Conservation (phyloP, 257 asterid genomes). For the Fraxinus anomala region DNA sequence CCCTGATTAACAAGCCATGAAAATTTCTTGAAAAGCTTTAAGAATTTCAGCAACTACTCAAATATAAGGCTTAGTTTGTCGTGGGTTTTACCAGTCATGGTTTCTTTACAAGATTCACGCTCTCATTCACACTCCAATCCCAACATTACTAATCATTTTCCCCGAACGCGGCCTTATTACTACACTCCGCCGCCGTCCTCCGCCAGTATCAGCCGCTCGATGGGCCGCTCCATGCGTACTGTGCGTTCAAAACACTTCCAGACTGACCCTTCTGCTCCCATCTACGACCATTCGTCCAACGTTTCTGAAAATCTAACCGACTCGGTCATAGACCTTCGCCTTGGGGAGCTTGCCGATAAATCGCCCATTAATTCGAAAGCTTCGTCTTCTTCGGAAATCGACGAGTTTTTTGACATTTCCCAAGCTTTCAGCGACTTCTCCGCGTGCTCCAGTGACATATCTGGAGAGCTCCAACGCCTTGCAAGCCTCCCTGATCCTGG, state of each 20-base stretch:
- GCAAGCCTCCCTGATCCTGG: conserved; percentile 56
- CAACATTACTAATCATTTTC: conserved; percentile 34
- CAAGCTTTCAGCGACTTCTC: conserved; percentile 79
- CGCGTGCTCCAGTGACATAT: conserved; percentile 84
- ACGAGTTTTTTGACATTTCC: conserved; percentile 57
- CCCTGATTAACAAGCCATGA: conserved; percentile 36
- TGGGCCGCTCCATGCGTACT: conserved; percentile 68
- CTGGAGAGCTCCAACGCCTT: conserved; percentile 88
- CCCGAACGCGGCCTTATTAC: conserved; percentile 50
- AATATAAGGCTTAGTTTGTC: neutral
- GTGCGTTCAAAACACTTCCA: conserved; percentile 62
- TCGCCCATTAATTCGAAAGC: conserved; percentile 35
- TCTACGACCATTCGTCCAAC: conserved; percentile 29
- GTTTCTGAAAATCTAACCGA: conserved; percentile 63
- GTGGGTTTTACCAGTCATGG: conserved; percentile 36
- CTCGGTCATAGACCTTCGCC: conserved; percentile 70
- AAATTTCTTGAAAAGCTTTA: conserved; percentile 24
- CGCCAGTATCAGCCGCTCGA: conserved; percentile 50
- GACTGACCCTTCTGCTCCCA: conserved; percentile 36
- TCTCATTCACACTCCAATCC: conserved; percentile 53
- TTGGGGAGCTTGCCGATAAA: conserved; percentile 64
- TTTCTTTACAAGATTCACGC: conserved; percentile 56
- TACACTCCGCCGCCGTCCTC: conserved; percentile 68
- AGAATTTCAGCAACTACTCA: neutral
- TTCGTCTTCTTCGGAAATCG: conserved; percentile 39